These are phyloP conservation scores for Pyrenochaeta sp. DNA, from an alignment of 2,329 filamentous ascomycete species.

Conservation along the genomic window DNA sequence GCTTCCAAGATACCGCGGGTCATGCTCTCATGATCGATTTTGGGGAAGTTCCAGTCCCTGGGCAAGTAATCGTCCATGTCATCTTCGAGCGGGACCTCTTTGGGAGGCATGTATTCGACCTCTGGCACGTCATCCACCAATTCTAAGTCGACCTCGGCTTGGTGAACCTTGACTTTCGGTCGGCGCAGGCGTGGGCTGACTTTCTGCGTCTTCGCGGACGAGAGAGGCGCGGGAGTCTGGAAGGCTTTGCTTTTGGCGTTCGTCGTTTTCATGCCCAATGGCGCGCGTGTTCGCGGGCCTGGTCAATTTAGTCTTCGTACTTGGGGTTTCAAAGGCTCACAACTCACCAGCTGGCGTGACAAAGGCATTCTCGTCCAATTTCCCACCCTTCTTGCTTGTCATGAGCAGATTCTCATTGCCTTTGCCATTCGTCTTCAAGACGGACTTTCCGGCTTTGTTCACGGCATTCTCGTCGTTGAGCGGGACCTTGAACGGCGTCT, in stretches of 20 bases:
- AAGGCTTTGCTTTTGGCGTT: slow-evolving; percentile 82
- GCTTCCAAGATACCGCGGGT: slow-evolving; percentile 60
- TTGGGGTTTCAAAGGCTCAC: slow-evolving; percentile 3
- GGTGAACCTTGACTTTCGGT: slow-evolving; percentile 69
- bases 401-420: slow-evolving; percentile 64
- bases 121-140: slow-evolving; percentile 72
- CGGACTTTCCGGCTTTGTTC: slow-evolving; percentile 67
- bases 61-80: slow-evolving; percentile 70
- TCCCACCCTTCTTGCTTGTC: slow-evolving; percentile 61
- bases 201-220: slow-evolving; percentile 69
- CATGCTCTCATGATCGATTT: slow-evolving; percentile 63
- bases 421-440: slow-evolving; percentile 63
- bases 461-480: slow-evolving; percentile 88
- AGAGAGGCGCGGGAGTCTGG: slow-evolving; percentile 72
- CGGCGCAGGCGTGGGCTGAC: slow-evolving; percentile 66
- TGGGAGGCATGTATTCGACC: slow-evolving; percentile 89
- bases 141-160: slow-evolving; percentile 62
- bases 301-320: slow-evolving; percentile 10
- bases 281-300: slow-evolving; percentile 70
- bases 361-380: slow-evolving; percentile 69
- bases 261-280: slow-evolving; percentile 92
- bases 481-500: slow-evolving; percentile 81
- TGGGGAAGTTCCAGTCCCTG: slow-evolving; percentile 62
- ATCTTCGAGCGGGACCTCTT: slow-evolving; percentile 68
- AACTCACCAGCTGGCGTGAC: slow-evolving; percentile 78